These are phyloP conservation scores for Seminavis robusta DNA, from an alignment of 108 stramenopile species.

Conservation along the genomic window DNA sequence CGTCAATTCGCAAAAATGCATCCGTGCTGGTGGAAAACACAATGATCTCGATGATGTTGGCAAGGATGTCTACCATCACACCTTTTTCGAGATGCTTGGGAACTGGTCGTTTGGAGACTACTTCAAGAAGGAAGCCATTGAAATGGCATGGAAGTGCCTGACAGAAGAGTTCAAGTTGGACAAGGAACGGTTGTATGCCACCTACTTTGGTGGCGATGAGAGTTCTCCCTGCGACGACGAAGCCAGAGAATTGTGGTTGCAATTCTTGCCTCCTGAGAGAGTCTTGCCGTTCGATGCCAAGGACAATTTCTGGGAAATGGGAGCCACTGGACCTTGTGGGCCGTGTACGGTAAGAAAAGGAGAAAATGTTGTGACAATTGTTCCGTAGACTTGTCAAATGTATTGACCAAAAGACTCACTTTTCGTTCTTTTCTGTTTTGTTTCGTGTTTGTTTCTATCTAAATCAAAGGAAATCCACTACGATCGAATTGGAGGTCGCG, in stretches of 20 bases:
- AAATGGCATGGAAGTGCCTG: constrained; percentile 95
- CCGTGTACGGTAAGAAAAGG: constrained; percentile 78
- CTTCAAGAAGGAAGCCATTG: constrained; percentile 98
- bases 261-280: constrained; percentile 87
- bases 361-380: background rate
- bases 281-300: constrained; percentile 92
- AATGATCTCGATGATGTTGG: constrained; percentile 99
- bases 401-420: background rate
- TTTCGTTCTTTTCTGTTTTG: constrained; percentile 1
- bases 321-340: constrained; percentile 98
- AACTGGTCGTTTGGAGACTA: constrained; percentile 99
- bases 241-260: constrained; percentile 89
- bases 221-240: constrained; percentile 84
- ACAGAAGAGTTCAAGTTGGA: constrained; percentile 89
- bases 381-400: background rate
- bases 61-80: constrained; percentile 99
- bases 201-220: constrained; percentile 98
- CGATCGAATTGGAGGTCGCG: constrained; percentile 97
- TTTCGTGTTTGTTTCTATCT: constrained; percentile 4
- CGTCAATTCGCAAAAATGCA: constrained; percentile 98
- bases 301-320: constrained; percentile 99
- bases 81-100: constrained; percentile 99
- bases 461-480: constrained; percentile 92
- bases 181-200: constrained; percentile 87
- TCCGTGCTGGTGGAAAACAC: constrained; percentile 99